Evolutionary conservation across 2,329 filamentous ascomycete species (phyloP).

Genomic region (Plectosphaerella plurivora): DNA sequence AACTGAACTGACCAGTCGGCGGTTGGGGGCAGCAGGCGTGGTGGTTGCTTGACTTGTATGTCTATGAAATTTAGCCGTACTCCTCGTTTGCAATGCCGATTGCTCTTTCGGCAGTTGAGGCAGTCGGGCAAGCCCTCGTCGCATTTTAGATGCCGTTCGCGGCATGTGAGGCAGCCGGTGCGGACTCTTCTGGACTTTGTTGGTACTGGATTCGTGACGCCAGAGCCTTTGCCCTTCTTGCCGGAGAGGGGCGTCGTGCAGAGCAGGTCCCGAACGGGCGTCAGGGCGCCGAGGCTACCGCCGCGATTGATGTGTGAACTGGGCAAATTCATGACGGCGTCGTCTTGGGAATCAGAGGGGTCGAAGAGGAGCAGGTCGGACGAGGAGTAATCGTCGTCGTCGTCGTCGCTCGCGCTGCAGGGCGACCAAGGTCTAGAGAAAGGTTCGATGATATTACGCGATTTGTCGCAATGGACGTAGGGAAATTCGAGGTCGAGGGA

Average conservation of each 20-base stretch:
- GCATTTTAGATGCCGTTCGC: slow-evolving; percentile 86
- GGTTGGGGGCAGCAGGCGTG: slow-evolving; percentile 50
- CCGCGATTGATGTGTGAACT: slow-evolving; percentile 11
- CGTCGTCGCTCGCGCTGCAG: slow-evolving; percentile 21
- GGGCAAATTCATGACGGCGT: slow-evolving; percentile 15
- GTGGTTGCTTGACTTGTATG: slow-evolving; percentile 66
- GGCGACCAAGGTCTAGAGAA: slow-evolving; percentile 17
- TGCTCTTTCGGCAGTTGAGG: slow-evolving; percentile 85
- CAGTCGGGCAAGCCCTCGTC: slow-evolving; percentile 65
- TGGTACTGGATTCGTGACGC: slow-evolving; percentile 12
- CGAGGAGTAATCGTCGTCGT: slow-evolving; percentile 9
- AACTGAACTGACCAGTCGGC: slow-evolving; percentile 74
- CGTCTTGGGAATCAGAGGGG: slow-evolving; percentile 19
- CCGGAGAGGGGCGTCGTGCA: slow-evolving; percentile 6
- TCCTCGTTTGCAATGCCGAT: slow-evolving; percentile 78
- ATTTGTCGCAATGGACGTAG: slow-evolving; percentile 5
- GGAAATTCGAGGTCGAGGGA: slow-evolving; percentile 18
- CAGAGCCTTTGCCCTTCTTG: slow-evolving; percentile 7
- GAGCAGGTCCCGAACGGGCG: slow-evolving; percentile 9
- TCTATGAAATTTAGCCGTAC: slow-evolving; percentile 90
- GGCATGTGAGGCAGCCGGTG: slow-evolving; percentile 86
- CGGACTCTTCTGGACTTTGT: slow-evolving; percentile 78
- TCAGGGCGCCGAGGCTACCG: slow-evolving; percentile 11
- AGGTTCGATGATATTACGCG: not conserved
- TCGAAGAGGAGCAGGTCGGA: slow-evolving; percentile 4